Base-by-base conservation (phyloP, 495 filamentous ascomycete genomes). In the Penicillium canariense region DNA sequence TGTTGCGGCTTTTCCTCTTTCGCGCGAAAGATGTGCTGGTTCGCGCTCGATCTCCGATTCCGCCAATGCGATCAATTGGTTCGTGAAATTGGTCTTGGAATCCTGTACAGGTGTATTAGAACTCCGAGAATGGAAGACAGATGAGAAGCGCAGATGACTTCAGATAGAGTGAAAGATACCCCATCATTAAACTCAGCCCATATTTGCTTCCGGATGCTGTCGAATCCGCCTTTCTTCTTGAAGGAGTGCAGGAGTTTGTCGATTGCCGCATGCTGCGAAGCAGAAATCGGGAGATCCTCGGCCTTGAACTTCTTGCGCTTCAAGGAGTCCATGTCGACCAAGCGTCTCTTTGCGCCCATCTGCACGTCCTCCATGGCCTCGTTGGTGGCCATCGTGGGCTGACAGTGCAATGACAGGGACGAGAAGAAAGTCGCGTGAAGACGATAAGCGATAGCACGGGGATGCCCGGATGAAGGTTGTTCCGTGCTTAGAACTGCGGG, bases 191-290 rank as follows among this genome's bases (percentile, higher is more conserved):
- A 90, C 52, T 91, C 83, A 32, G 87, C 83, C 84, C 88, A 93
- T 3, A 90, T 77, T 48, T 86, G 78, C 66, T 94, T 94, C 46
- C 91, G 83, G 54, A 93, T 78, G n/a, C 72, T 76, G 68, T 96
- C 91, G 60, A 92, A 96, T 34, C 87, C 87, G 20, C 91, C 91
- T 68, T 92, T 92, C 73, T 96, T 96, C 71, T 94, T 94, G 69
- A 91, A 92, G 5, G 83, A 84, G 70, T 91, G 83, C 9, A 91
- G 80, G 22, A 96, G 76, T 51, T 79, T 77, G 50, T 96, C 90
- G 51, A 96, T 91, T 1, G 86, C 84, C 0, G 78, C 77, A 50
- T 88, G 82, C 49, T 91, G 88, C 27, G 83, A 79, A 17, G 84
- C 81, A 23, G 85, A 79, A 18, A 96, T 72, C 5, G 91, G 91